Base-by-base conservation (phyloP, 306 rosid species). In the Prinsepia uniflora region DNA sequence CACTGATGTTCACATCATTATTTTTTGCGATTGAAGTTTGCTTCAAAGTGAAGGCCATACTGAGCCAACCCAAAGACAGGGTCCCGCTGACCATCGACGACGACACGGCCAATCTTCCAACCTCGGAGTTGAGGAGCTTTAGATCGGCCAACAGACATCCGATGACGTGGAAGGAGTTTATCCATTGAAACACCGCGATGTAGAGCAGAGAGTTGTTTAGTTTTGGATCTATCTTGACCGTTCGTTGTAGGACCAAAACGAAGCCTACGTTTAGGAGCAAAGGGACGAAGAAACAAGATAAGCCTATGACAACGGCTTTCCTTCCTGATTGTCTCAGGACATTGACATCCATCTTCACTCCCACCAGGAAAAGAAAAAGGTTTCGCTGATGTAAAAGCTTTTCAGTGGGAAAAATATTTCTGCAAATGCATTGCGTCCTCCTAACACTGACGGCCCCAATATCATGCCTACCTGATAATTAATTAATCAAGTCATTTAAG, bases 41-140 rank as follows among this genome's bases (percentile, higher is more conserved):
- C 17, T 39, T 46, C 0, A 41, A 0, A 5, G 78, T 15, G 61
- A 74, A 11, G 0, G 60, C 0, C 0, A 10, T 0, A 1, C 44
- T 15, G 0, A 75, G 1, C 12, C 12, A 14, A 0, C 49, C 0
- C 48, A 81, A 60, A 19, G 81, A 67, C 2, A 84, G 0, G 6
- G 17, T 6, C 61, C 89, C 93, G 13, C 79, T 79, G 13, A 90
- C 56, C 85, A 84, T 75, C 0, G 93, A 73, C 1, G 88, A 62
- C 2, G 91, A 77, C 12, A 78, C 45, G 0, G 90, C 86, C 50
- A 87, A 67, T 8, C 79, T 80, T n/a, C 92, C 96, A 6, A 89
- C 65, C 70, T 89, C 86, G 1, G 96, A 80, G 71, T 87, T 89
- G 0, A 87, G 85, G 74, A 89, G 87, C 57, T 89, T 87, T 14